Percentiles rank a stretch among this genome's conserved stretches.
Conservation (phyloP, 1,284 basidiomycete genomes). For the Papiliotrema nemorosa region DNA sequence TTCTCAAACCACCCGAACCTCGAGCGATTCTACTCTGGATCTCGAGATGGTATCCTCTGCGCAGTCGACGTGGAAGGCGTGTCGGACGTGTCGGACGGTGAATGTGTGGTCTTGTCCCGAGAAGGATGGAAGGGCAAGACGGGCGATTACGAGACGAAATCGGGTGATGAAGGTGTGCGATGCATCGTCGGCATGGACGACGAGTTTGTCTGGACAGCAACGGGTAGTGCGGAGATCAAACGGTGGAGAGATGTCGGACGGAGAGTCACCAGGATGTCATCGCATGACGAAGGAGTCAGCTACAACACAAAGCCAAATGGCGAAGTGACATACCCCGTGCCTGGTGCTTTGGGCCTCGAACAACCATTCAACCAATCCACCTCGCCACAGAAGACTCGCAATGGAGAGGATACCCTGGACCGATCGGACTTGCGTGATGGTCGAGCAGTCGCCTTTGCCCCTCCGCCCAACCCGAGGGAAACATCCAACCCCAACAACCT, state of each 20-base stretch:
- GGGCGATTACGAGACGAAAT: constrained; percentile 38
- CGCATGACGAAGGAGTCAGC: constrained; percentile 13
- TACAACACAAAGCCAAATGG: background rate
- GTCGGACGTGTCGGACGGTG: constrained; percentile 76
- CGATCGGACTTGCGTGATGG: constrained; percentile 32
- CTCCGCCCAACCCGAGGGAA: constrained; percentile 16
- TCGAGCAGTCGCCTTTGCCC: constrained; percentile 40
- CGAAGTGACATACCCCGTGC: background rate
- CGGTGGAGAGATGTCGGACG: constrained; percentile 67
- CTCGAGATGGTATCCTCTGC: constrained; percentile 82
- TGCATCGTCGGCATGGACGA: constrained; percentile 83
- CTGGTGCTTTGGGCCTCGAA: constrained; percentile 8
- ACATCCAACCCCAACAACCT: constrained; percentile 1
- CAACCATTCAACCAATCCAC: constrained; percentile 20
- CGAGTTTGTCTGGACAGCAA: constrained; percentile 84
- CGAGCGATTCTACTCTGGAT: constrained; percentile 93
- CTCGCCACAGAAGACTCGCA: constrained; percentile 15
- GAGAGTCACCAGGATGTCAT: constrained; percentile 59
- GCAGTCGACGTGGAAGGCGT: constrained; percentile 83
- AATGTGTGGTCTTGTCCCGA: constrained; percentile 78
- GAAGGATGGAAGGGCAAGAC: constrained; percentile 51
- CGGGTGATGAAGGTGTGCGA: constrained; percentile 68
- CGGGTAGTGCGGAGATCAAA: constrained; percentile 71
- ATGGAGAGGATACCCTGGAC: constrained; percentile 24
- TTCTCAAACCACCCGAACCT: constrained; percentile 81